These are phyloP conservation scores for Fusarium miscanthi DNA, from an alignment of 2,329 filamentous ascomycete species.

Conservation along the genomic window DNA sequence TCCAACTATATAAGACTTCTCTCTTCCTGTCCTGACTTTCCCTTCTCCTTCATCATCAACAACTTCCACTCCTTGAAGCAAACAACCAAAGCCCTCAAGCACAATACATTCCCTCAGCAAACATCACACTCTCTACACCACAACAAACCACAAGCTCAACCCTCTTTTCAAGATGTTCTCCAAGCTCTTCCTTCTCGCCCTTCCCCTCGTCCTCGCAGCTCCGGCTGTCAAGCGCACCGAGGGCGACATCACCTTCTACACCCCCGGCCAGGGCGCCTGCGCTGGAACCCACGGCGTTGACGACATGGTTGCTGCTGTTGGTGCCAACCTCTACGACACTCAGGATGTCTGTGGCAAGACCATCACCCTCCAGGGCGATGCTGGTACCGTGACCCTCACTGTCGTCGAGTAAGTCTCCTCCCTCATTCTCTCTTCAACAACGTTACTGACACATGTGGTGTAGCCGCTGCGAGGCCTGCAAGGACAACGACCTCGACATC, in stretches of 20 bases:
- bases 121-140: neutral
- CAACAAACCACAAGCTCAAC: neutral
- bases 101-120: neutral
- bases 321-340: constrained; percentile 74
- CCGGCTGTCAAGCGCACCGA: constrained; percentile 15
- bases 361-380: constrained; percentile 68
- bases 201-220: constrained; percentile 32
- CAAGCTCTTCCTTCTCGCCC: constrained; percentile 35
- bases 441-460: neutral
- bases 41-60: constrained; percentile 15
- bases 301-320: constrained; percentile 74
- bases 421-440: neutral
- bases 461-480: constrained; percentile 65
- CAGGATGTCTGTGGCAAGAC: constrained; percentile 68
- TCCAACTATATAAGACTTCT: constrained; percentile 23
- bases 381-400: constrained; percentile 64
- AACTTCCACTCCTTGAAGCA: neutral
- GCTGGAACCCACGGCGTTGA: constrained; percentile 64
- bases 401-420: constrained; percentile 66
- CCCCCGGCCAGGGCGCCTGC: constrained; percentile 74
- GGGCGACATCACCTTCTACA: constrained; percentile 64
- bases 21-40: constrained; percentile 1
- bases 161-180: constrained; percentile 37
- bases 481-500: constrained; percentile 60
- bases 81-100: constrained; percentile 15